Evolutionary conservation across 2,329 filamentous ascomycete genomes (phyloP).

Genomic region (Orbilia brochopaga): DNA sequence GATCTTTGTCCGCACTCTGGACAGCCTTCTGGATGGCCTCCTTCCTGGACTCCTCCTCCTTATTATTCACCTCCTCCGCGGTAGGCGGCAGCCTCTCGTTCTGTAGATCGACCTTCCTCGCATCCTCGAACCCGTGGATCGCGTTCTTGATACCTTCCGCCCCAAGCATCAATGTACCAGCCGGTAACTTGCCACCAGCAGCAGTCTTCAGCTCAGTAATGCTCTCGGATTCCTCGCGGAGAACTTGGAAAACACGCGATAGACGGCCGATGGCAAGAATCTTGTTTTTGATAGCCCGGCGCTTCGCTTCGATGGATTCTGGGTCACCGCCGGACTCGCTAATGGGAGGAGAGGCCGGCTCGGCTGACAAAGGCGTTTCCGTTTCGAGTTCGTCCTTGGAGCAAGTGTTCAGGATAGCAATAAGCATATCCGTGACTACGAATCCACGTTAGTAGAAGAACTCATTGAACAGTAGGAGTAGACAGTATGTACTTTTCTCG

Average conservation of each 20-base stretch:
- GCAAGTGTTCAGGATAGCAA: conserved; percentile 96
- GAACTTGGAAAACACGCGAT: conserved; percentile 96
- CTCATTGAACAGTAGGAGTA: background rate
- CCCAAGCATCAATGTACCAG: conserved; percentile 95
- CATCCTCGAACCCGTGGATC: conserved; percentile 95
- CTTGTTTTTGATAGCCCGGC: conserved; percentile 99
- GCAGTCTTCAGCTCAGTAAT: conserved; percentile 98
- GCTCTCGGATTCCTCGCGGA: conserved; percentile 94
- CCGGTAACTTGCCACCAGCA: conserved; percentile 86
- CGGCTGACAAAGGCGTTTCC: conserved; percentile 77
- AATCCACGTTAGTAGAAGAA: conserved; percentile 6
- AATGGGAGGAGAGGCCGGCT: conserved; percentile 75
- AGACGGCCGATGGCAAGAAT: conserved; percentile 95
- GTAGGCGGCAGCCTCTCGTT: conserved; percentile 93
- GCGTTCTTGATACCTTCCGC: conserved; percentile 99
- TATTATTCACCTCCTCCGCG: conserved; percentile 86
- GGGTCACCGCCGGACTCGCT: conserved; percentile 68
- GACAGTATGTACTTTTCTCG: conserved; percentile 69
- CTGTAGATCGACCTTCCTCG: conserved; percentile 92
- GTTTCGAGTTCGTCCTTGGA: conserved; percentile 98
- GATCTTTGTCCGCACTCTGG: conserved; percentile 89
- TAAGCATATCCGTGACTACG: conserved; percentile 93
- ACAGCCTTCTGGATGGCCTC: conserved; percentile 85
- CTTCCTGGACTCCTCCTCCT: conserved; percentile 78
- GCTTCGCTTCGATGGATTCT: conserved; percentile 90